Conservation (phyloP, 108 stramenopile genomes). For the Mediolabrus comicus region DNA sequence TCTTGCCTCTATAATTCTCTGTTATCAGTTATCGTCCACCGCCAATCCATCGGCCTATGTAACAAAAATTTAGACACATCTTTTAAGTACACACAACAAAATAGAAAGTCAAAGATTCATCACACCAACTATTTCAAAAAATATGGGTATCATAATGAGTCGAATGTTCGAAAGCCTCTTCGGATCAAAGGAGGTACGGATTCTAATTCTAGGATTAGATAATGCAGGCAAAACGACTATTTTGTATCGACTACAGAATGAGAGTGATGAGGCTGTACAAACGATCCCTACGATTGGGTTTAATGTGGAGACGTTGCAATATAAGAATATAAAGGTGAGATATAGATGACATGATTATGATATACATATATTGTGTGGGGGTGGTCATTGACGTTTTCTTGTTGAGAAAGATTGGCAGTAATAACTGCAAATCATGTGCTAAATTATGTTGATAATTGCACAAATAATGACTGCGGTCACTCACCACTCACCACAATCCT, state of each 20-base stretch:
- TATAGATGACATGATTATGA: background rate
- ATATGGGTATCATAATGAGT: conserved; percentile 95
- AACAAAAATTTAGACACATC: too few relatives aligned
- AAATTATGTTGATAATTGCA: background rate
- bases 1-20: too few relatives aligned
- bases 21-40: too few relatives aligned
- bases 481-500: background rate
- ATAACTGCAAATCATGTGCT: too few relatives aligned
- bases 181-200: conserved; percentile 97
- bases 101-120: too few relatives aligned
- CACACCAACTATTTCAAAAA: conserved; percentile 16
- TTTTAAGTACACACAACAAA: too few relatives aligned
- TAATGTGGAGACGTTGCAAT: conserved; percentile 99
- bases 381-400: too few relatives aligned
- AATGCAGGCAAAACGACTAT: conserved; percentile 99
- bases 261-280: conserved; percentile 92
- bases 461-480: background rate
- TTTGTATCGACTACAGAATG: conserved; percentile 90
- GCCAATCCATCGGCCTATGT: too few relatives aligned
- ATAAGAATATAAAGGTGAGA: conserved; percentile 97
- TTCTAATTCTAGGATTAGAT: conserved; percentile 97
- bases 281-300: conserved; percentile 99
- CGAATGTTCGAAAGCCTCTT: conserved; percentile 94
- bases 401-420: too few relatives aligned
- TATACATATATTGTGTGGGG: background rate